A percentile compares a stretch with the other conserved stretches of the same genome.
These are phyloP conservation scores for Barnettozyma salicaria DNA, from an alignment of 805 yeast species.

Conservation along the genomic window DNA sequence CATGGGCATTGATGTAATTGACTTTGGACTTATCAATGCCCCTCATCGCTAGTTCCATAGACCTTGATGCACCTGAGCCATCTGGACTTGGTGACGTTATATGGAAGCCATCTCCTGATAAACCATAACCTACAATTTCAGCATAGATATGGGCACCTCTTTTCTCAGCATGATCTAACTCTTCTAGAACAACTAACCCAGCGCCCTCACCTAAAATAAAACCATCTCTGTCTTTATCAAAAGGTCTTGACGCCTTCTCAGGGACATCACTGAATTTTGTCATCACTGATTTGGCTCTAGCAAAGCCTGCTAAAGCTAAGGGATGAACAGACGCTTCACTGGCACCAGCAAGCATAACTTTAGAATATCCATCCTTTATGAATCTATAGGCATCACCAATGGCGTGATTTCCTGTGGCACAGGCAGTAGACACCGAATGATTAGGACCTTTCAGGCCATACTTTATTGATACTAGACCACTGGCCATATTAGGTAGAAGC, in stretches of 20 bases:
- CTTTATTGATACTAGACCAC: constrained; percentile 80
- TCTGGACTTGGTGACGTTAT: constrained; percentile 83
- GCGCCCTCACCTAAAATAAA: constrained; percentile 94
- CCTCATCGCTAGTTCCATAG: constrained; percentile 73
- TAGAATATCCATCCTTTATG: constrained; percentile 72
- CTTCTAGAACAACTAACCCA: constrained; percentile 75
- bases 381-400: constrained; percentile 89
- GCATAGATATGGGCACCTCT: constrained; percentile 70
- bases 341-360: constrained; percentile 92
- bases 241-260: constrained; percentile 72
- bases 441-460: constrained; percentile 78
- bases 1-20: constrained; percentile 91
- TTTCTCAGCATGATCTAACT: constrained; percentile 61
- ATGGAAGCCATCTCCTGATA: constrained; percentile 87
- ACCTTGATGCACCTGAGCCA: constrained; percentile 79
- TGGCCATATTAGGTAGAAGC: constrained; percentile 86
- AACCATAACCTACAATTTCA: constrained; percentile 82
- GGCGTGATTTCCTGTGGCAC: constrained; percentile 93
- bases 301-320: constrained; percentile 81
- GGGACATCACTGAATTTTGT: constrained; percentile 60
- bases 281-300: constrained; percentile 78
- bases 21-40: constrained; percentile 42
- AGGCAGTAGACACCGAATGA: constrained; percentile 87
- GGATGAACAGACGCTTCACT: constrained; percentile 87
- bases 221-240: constrained; percentile 72